Base-by-base conservation (phyloP, 148 eudicot species). In the Simmondsia chinensis region DNA sequence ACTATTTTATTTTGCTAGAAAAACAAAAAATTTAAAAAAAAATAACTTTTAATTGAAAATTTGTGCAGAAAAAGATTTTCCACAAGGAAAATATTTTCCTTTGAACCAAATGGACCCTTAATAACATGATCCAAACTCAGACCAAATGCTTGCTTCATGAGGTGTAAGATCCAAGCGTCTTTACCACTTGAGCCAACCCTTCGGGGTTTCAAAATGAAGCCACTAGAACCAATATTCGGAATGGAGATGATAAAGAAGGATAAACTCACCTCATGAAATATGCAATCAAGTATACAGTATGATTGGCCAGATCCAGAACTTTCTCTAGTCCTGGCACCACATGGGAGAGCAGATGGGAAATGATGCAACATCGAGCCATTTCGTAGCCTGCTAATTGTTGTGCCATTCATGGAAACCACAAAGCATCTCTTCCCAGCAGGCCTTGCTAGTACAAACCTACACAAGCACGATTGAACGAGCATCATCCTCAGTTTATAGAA, bases 341-440 rank as follows among this genome's bases (percentile, higher is more conserved):
- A 67, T 14, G 97, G 97, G 39, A 89, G 50, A 49, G 94, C 82
- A 61, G 97, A 89, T 20, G 95, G 97, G 53, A 89, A 89, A 30
- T 75, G 78, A 58, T 89, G 97, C 64, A 89, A 56, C 16, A 64
- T 57, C 13, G 77, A 64, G 34, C 97, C 97, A 59, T 89, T 89
- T 2, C 97, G 80, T 30, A 75, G 73, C 53, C 95, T 79, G 57
- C 93, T 89, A 45, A 81, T 63, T 28, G 97, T 89, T 33, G 85
- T 81, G 48, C 97, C 97, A 70, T 89, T 78, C 8, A 85, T 76
- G 33, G 97, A 84, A 21, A 89, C 97, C 15, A 89, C 94, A 74
- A 89, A 85, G 61, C 97, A 89, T 46, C 95, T 74, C 64, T 82
- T 85, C n/a, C 97, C 97, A 52, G 97, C 63, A 3, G 97, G 97